Percentiles rank a stretch among this genome's conserved stretches.
Evolutionary conservation across 2,329 filamentous ascomycete genomes (phyloP).

Genomic region (Trichoderma polysporum): DNA sequence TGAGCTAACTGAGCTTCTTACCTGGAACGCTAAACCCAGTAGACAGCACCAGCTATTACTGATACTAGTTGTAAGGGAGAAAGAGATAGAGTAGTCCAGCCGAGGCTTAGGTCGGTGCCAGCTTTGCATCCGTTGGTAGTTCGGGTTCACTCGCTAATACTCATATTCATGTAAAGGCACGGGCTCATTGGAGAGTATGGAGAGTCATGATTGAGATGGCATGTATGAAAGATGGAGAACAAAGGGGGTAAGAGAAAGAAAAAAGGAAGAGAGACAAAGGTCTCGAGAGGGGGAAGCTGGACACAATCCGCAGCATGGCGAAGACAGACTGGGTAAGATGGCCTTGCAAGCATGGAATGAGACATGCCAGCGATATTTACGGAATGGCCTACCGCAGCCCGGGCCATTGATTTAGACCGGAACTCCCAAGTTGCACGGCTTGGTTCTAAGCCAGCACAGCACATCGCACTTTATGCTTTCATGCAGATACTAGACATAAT

Average conservation of each 20-base stretch:
- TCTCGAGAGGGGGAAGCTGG: background rate
- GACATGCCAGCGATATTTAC: background rate
- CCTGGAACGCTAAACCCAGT: background rate
- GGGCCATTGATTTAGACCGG: background rate
- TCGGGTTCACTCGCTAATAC: background rate
- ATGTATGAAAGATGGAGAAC: background rate
- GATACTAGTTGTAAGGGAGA: background rate
- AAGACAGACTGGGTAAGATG: background rate
- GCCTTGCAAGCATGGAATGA: background rate
- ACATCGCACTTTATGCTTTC: background rate
- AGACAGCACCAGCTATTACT: background rate
- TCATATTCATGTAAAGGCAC: background rate
- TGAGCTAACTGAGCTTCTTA: background rate
- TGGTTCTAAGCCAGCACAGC: too few species aligned
- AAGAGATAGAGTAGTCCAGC: background rate
- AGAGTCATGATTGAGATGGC: background rate
- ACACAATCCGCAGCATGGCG: background rate
- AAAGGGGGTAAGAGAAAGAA: background rate
- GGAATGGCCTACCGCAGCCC: background rate
- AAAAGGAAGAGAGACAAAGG: background rate
- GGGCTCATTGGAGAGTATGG: background rate
- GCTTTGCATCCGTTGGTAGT: background rate
- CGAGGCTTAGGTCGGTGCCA: background rate
- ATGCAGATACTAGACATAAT: background rate
- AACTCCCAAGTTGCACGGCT: background rate